These are phyloP conservation scores for Ceraceosorus guamensis DNA, from an alignment of 1,284 basidiomycete genomes.

Conservation along the genomic window DNA sequence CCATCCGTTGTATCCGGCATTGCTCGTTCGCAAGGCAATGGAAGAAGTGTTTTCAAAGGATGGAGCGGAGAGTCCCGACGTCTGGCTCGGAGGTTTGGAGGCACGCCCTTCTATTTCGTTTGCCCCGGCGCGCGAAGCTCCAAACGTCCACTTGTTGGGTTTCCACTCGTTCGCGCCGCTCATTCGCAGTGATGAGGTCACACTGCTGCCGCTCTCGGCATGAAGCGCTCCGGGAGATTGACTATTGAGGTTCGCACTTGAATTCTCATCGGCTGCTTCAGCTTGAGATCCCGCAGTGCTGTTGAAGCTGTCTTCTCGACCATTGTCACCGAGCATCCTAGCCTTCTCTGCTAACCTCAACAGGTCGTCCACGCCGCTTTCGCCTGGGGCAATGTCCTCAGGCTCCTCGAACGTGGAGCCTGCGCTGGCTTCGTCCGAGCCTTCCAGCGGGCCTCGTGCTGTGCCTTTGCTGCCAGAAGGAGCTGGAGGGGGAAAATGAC, in stretches of 20 bases:
- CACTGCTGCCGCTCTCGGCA: background rate
- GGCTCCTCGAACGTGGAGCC: background rate
- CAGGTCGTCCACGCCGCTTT: constrained; percentile 40
- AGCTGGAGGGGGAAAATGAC: constrained; percentile 9
- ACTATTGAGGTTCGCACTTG: too few species aligned
- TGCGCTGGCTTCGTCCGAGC: background rate
- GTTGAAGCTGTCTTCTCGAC: background rate
- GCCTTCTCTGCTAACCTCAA: constrained; percentile 12
- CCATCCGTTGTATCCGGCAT: constrained; percentile 22
- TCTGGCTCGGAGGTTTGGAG: background rate
- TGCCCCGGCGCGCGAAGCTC: constrained; percentile 2
- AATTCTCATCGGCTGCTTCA: background rate
- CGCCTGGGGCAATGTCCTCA: constrained; percentile 22
- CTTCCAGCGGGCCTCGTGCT: background rate
- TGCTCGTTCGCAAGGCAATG: background rate
- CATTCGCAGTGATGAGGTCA: constrained; percentile 3
- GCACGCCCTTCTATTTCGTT: constrained; percentile 1
- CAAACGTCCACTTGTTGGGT: background rate
- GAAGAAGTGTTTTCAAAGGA: background rate
- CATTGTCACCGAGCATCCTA: background rate
- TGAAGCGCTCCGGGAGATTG: too few species aligned
- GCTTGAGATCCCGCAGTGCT: background rate
- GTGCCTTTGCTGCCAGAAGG: constrained; percentile 7
- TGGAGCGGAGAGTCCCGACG: background rate
- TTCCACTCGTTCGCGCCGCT: background rate